Evolutionary conservation across 495 filamentous ascomycete genomes (phyloP).

Genomic region (Penicillium canariense): DNA sequence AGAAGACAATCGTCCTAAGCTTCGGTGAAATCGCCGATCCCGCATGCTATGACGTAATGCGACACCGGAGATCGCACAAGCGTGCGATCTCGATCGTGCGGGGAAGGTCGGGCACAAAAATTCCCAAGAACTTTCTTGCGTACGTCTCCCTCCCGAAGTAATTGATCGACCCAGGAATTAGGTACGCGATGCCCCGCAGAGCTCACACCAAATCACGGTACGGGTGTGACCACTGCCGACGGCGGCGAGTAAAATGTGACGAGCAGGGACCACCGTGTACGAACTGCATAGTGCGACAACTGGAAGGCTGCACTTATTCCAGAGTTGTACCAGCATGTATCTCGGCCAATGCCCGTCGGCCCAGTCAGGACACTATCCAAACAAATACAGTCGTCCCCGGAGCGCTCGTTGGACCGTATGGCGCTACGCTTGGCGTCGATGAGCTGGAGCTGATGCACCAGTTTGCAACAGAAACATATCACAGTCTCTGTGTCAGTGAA

Average conservation of each 20-base stretch:
- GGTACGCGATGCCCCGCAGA: conserved; percentile 14
- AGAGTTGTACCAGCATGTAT: conserved; percentile 7
- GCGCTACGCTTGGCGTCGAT: background rate
- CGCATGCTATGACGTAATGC: background rate
- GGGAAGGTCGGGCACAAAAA: background rate
- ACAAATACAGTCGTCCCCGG: background rate
- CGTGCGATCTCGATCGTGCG: background rate
- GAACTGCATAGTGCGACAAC: conserved; percentile 25
- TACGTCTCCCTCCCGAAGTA: background rate
- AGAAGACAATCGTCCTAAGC: background rate
- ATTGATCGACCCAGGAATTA: background rate
- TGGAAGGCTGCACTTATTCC: conserved; percentile 25
- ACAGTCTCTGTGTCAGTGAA: conserved; percentile 19
- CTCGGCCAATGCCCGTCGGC: background rate
- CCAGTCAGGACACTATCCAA: background rate
- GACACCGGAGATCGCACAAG: background rate
- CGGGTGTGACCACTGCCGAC: conserved; percentile 50
- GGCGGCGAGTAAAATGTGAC: conserved; percentile 45
- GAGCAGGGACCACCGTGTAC: conserved; percentile 29
- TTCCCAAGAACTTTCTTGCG: background rate
- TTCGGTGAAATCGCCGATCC: background rate
- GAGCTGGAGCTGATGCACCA: conserved; percentile 21
- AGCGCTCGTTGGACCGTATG: background rate
- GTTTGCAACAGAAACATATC: conserved; percentile 14
- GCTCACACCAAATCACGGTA: conserved; percentile 48